Evolutionary conservation across 352 stramenopile species (phyloP), one percentile per base, ranked within the genome.

Genomic region (Globisporangium alternatum): DNA sequence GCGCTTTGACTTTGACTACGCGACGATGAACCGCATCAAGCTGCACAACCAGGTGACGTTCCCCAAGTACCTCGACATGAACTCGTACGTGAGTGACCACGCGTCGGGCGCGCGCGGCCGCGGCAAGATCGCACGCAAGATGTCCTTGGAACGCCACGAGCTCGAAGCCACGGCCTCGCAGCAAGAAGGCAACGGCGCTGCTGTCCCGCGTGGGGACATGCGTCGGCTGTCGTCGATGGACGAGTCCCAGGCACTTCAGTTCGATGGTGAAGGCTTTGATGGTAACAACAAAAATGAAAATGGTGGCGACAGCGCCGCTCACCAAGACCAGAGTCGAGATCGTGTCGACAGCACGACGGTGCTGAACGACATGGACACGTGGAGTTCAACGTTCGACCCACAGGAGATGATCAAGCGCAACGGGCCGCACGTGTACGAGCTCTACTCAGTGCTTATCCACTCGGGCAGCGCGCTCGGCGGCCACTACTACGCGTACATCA

Each of bases 401-500:
- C 67, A 89, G 12, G 64, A 74, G 9, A 74, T 92, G 67, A 85
- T 91, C 19, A 71, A 86, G 31, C 77, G 77, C 22, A 78, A 74
- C 2, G 86, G 86, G 2, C 82, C 86, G 39, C 77, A 88, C 48
- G 81, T 96, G 47, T 98, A 97, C 67, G 89, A 97, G 66, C 73
- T 98, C 54, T 96, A 97, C 69, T 97, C 86, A 25, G 88, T 98
- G 28, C 75, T 98, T 7, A 95, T 98, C 48, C 93, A 98, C 72
- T 94, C 80, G 39, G 93, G 93, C n/a, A 97, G 92, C 56, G 91
- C 93, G 2, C 68, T 96, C 22, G 88, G 89, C 25, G 93, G 93
- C 12, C 93, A 98, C 71, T 98, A 98, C 72, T 98, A 97, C 68
- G 91, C 93, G 28, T 98, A 97, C 76, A 98, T 98, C 65, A 93